Evolutionary conservation across 2,329 filamentous ascomycete species (phyloP).

Genomic region (Xylariaceae sp.): DNA sequence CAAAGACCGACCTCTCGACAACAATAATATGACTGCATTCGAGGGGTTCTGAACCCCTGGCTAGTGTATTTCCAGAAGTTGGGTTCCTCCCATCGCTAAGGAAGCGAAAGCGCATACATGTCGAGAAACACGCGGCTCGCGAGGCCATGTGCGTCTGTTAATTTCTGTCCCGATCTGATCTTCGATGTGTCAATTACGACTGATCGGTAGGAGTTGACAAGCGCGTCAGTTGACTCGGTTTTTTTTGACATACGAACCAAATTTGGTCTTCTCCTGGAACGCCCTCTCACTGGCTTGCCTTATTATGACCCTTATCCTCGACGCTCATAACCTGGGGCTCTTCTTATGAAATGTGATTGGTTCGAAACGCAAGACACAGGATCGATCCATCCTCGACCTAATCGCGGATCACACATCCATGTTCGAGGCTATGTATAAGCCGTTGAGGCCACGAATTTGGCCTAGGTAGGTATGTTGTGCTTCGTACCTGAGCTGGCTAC

Average conservation of each 20-base stretch:
- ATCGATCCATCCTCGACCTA: constrained; percentile 15
- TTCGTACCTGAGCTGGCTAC: neutral
- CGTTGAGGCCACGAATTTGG: neutral
- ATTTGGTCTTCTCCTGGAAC: neutral
- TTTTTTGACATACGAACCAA: neutral
- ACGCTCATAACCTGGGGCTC: neutral
- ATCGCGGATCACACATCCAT: constrained; percentile 14
- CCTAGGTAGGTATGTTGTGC: neutral
- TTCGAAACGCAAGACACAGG: neutral
- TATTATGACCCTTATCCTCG: neutral
- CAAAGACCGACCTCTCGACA: too few species aligned
- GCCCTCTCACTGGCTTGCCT: neutral
- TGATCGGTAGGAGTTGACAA: neutral
- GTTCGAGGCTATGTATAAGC: constrained; percentile 1
- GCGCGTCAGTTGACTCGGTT: neutral
- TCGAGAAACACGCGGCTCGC: neutral
- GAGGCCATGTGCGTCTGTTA: neutral
- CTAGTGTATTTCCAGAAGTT: constrained; percentile 18
- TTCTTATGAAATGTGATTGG: constrained; percentile 18
- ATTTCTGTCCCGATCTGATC: neutral
- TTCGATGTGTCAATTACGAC: neutral
- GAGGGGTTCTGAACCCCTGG: constrained; percentile 9
- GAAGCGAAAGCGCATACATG: neutral
- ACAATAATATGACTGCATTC: neutral
- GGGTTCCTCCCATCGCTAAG: constrained; percentile 3